Base-by-base conservation (phyloP, 805 yeast genomes). In the Monosporozyma servazzii region DNA sequence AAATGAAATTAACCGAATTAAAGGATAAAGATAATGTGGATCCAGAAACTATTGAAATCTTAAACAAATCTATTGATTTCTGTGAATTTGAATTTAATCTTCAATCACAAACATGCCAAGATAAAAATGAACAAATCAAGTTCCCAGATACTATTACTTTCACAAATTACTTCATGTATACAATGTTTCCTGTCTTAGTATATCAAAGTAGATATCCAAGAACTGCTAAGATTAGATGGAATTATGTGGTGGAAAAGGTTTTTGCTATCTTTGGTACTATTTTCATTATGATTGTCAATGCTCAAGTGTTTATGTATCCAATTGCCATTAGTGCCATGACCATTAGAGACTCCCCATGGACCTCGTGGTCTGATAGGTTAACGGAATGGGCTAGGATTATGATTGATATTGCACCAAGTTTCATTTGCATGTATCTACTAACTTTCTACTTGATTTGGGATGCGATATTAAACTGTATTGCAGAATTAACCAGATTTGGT, bases 361-460 rank as follows among this genome's bases (percentile, higher is more conserved):
- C 60, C 4, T 54, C 59, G 3, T 47, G 55, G 30, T 41, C 53
- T n/a, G 58, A 57, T n/a, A 58, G 64, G 42, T 50, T 60, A 21
- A 41, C 42, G 13, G 55, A 58, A 49, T 64, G 68, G 67, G 48
- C 55, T 15, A 54, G 59, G 13, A 59, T 78, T n/a, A 75, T 91
- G 0, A 51, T 80, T 0, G 95, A 88, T 60, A 72, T 88, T 60
- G 79, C 88, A 33, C 95, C 96, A 21, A 84, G 91, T 27, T 88
- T 93, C 65, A 70, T 87, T 40, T 66, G 82, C 51, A 79, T 86
- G 67, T 91, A 89, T 65, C 60, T 93, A 48, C 70, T 93, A 52
- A 82, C 80, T 0, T 93, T 90, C 70, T 90, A 86, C 65, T 72
- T 93, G 54, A 93, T 95, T 55, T 95, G 99, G 99, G 98, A 93